These are phyloP conservation scores for Wallacemonas rigidus DNA, from an alignment of 208 protist genomes.

Conservation along the genomic window DNA sequence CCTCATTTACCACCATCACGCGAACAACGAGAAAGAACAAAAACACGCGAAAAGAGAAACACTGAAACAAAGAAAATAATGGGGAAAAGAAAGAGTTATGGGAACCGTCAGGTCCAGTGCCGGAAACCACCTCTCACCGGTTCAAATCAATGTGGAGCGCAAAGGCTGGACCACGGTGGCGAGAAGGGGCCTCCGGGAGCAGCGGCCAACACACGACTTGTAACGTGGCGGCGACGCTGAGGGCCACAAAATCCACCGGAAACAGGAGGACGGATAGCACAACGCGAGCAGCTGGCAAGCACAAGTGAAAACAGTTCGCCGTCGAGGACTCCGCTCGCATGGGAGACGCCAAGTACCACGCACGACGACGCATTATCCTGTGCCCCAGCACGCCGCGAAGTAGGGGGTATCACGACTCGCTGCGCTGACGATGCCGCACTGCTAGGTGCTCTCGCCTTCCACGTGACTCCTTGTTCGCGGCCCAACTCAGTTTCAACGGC, in stretches of 20 bases:
- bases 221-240: background rate
- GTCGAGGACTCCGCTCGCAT: background rate
- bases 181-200: background rate
- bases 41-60: conserved; percentile 18
- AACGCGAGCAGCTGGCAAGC: background rate
- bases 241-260: background rate
- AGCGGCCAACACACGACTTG: no score
- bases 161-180: background rate
- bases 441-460: no score
- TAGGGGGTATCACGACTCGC: no score
- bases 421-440: no score
- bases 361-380: conserved; percentile 5
- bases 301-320: background rate
- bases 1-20: background rate
- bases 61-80: conserved; percentile 20
- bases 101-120: conserved; percentile 2
- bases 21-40: background rate
- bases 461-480: no score
- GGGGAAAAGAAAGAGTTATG: conserved; percentile 4
- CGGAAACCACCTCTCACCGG: background rate
- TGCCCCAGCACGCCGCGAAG: background rate
- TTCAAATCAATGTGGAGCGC: background rate
- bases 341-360: conserved; percentile 27
- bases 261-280: no score
- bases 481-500: no score